Evolutionary conservation across 2,329 filamentous ascomycete genomes (phyloP).

Genomic region (Verticillium alfalfae): DNA sequence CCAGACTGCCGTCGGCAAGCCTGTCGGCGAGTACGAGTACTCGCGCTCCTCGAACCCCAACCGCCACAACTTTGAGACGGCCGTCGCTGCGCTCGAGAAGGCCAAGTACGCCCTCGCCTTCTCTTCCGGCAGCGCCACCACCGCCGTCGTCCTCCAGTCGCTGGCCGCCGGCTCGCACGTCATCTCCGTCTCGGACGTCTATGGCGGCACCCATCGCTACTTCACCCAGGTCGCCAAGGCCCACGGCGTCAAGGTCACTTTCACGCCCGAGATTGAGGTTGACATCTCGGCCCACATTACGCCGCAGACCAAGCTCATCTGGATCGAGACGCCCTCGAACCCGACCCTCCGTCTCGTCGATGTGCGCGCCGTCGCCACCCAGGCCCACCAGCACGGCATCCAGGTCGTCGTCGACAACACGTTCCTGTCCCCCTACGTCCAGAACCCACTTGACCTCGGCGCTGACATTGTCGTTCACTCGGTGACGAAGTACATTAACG

Average conservation of each 20-base stretch:
- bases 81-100: conserved; percentile 87
- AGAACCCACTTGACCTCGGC: conserved; percentile 91
- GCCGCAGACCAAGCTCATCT: conserved; percentile 85
- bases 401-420: conserved; percentile 99
- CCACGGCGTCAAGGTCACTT: conserved; percentile 90
- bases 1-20: conserved; percentile 82
- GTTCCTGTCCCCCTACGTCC: conserved; percentile 92
- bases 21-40: conserved; percentile 88
- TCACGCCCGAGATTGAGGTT: conserved; percentile 86
- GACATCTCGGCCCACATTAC: conserved; percentile 82
- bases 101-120: conserved; percentile 92
- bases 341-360: conserved; percentile 91
- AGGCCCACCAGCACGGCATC: conserved; percentile 83
- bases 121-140: conserved; percentile 88
- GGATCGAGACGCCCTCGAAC: conserved; percentile 96
- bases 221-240: conserved; percentile 97
- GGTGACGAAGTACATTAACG: conserved; percentile 99
- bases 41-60: conserved; percentile 92
- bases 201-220: conserved; percentile 96
- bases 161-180: conserved; percentile 89
- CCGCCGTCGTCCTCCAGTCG: conserved; percentile 87
- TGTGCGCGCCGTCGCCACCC: conserved; percentile 75
- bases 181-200: conserved; percentile 94
- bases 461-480: conserved; percentile 96
- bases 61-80: conserved; percentile 86